These are phyloP conservation scores for Dryadomyces sulphureus DNA, from an alignment of 2,329 filamentous ascomycete genomes.

Conservation along the genomic window DNA sequence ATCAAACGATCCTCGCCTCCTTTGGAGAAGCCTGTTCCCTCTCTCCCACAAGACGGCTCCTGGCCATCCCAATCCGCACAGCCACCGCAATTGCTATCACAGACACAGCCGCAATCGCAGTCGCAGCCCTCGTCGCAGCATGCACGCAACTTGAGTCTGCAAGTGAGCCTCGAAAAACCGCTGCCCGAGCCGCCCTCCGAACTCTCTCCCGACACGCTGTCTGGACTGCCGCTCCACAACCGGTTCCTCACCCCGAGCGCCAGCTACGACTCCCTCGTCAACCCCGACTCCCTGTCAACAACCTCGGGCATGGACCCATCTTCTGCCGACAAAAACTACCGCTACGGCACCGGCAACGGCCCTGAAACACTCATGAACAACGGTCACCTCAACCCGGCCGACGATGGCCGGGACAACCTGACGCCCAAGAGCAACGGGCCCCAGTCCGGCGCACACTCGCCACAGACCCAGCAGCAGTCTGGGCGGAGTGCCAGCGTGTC, in stretches of 20 bases:
- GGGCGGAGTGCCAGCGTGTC: slow-evolving; percentile 22
- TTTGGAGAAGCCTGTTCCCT: slow-evolving; percentile 14
- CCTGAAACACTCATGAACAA: slow-evolving; percentile 26
- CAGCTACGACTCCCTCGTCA: slow-evolving; percentile 11
- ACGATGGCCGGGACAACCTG: slow-evolving; percentile 31
- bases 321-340: slow-evolving; percentile 18
- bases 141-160: slow-evolving; percentile 38
- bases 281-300: slow-evolving; percentile 19
- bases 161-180: slow-evolving; percentile 43
- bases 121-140: slow-evolving; percentile 27
- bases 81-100: slow-evolving; percentile 5
- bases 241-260: neutral
- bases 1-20: slow-evolving; percentile 19
- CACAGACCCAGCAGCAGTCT: slow-evolving; percentile 30
- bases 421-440: slow-evolving; percentile 39
- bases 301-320: slow-evolving; percentile 21
- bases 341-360: slow-evolving; percentile 6
- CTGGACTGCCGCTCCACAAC: slow-evolving; percentile 10
- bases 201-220: slow-evolving; percentile 15
- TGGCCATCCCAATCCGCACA: slow-evolving; percentile 6
- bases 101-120: slow-evolving; percentile 12
- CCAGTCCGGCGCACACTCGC: slow-evolving; percentile 41
- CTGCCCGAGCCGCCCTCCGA: slow-evolving; percentile 31
- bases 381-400: slow-evolving; percentile 32
- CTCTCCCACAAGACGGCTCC: slow-evolving; percentile 12